Conservation (phyloP, 164 flowering plant genomes). For the Buxus sempervirens region DNA sequence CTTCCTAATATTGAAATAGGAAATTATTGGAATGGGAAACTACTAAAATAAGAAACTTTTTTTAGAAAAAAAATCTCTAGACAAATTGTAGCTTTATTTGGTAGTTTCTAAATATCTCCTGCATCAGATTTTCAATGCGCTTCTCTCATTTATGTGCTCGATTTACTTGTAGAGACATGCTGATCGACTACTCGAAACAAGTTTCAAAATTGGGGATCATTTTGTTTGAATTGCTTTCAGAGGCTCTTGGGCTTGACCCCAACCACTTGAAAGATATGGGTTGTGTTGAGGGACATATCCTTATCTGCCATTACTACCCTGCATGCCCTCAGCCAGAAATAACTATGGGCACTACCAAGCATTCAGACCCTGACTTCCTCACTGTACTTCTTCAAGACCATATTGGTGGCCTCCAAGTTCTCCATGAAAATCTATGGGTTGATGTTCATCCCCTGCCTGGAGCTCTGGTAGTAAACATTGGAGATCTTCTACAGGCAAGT, state of each 20-base stretch:
- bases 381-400: slow-evolving; percentile 23
- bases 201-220: slow-evolving; percentile 7
- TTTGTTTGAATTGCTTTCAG: slow-evolving; percentile 19
- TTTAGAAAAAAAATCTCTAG: too few species aligned
- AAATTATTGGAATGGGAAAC: too few species aligned
- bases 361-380: slow-evolving; percentile 3
- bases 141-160: neutral
- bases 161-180: slow-evolving; percentile 10
- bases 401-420: slow-evolving; percentile 25
- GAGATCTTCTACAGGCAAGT: slow-evolving; percentile 12
- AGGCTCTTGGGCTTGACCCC: slow-evolving; percentile 29
- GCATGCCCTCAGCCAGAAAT: slow-evolving; percentile 26
- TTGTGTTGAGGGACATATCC: slow-evolving; percentile 10
- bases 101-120: too few species aligned
- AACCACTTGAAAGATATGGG: slow-evolving; percentile 22
- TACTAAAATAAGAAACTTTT: too few species aligned
- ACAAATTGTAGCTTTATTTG: too few species aligned
- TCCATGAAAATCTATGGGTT: slow-evolving; percentile 26
- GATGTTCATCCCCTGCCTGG: slow-evolving; percentile 13
- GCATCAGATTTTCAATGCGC: too few species aligned
- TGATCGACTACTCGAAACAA: slow-evolving; percentile 10
- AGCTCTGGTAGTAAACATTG: slow-evolving; percentile 11
- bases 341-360: slow-evolving; percentile 13
- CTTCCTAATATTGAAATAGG: too few species aligned
- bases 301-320: slow-evolving; percentile 27